These are phyloP conservation scores for Calocera viscosa DNA, from an alignment of 768 basidiomycete genomes.

Conservation along the genomic window DNA sequence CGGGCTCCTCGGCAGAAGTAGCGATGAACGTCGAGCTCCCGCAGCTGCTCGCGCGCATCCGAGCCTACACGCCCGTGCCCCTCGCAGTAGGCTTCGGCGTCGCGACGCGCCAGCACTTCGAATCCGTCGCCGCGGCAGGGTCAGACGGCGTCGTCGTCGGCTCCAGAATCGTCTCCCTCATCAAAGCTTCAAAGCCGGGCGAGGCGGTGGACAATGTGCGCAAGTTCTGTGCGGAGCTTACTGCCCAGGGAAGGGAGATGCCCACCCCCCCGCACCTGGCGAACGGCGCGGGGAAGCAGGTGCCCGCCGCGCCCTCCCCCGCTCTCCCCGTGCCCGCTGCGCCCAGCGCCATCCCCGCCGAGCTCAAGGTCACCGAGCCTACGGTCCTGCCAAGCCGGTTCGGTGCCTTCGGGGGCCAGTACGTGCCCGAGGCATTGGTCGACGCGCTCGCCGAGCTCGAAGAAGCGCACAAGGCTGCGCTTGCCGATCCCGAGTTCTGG, in stretches of 20 bases:
- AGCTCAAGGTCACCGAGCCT: slow-evolving; percentile 28
- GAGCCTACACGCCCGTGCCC: slow-evolving; percentile 63
- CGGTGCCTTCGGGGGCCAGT: slow-evolving; percentile 93
- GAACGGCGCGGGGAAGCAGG: slow-evolving; percentile 21
- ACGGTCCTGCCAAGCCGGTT: slow-evolving; percentile 66
- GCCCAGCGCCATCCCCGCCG: slow-evolving; percentile 25
- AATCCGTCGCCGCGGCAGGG: slow-evolving; percentile 70
- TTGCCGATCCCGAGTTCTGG: slow-evolving; percentile 82
- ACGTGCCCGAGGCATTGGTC: slow-evolving; percentile 91
- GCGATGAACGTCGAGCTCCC: slow-evolving; percentile 66
- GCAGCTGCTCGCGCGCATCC: slow-evolving; percentile 70
- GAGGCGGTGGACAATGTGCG: slow-evolving; percentile 45
- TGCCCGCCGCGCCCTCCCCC: slow-evolving; percentile 16
- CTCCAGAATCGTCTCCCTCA: slow-evolving; percentile 66
- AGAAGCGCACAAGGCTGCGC: slow-evolving; percentile 75
- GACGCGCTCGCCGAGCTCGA: slow-evolving; percentile 83
- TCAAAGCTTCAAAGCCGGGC: slow-evolving; percentile 45
- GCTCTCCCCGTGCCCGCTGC: slow-evolving; percentile 17
- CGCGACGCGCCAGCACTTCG: slow-evolving; percentile 77
- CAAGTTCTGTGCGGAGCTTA: slow-evolving; percentile 62
- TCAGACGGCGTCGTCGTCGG: slow-evolving; percentile 95
- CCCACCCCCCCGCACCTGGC: slow-evolving; percentile 15
- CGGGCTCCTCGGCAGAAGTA: slow-evolving; percentile 70
- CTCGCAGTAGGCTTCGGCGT: slow-evolving; percentile 97
- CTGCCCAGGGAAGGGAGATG: slow-evolving; percentile 29